Percentiles rank a stretch among this genome's conserved stretches.
These are phyloP conservation scores for Geosmithia flava DNA, from an alignment of 2,329 filamentous ascomycete species.

Conservation along the genomic window DNA sequence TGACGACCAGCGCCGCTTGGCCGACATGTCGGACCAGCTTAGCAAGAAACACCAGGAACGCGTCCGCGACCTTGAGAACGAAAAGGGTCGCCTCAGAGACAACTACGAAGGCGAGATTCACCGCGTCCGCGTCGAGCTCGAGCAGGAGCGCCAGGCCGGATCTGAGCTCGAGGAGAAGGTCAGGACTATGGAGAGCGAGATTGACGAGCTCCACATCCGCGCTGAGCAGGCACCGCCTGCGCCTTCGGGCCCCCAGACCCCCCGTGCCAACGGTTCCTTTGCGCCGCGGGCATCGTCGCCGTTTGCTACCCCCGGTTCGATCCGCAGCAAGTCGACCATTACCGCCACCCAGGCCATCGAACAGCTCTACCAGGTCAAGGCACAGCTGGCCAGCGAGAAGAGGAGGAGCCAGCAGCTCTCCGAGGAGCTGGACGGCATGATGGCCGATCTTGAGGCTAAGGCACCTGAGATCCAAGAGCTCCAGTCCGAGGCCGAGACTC, in stretches of 20 bases:
- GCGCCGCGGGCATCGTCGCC: slow-evolving; percentile 42
- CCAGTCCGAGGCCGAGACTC: slow-evolving; percentile 64
- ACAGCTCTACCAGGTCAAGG: slow-evolving; percentile 55
- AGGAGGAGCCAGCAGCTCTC: slow-evolving; percentile 63
- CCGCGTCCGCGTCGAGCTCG: slow-evolving; percentile 42
- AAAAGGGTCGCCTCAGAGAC: slow-evolving; percentile 47
- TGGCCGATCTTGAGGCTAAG: slow-evolving; percentile 72
- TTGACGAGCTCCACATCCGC: slow-evolving; percentile 39
- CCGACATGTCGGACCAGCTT: slow-evolving; percentile 69
- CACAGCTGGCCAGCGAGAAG: slow-evolving; percentile 61
- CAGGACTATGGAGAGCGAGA: slow-evolving; percentile 37
- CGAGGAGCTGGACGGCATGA: slow-evolving; percentile 72
- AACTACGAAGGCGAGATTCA: slow-evolving; percentile 50
- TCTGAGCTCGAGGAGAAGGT: slow-evolving; percentile 33
- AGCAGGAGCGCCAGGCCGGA: slow-evolving; percentile 36
- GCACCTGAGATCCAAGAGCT: slow-evolving; percentile 82
- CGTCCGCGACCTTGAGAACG: slow-evolving; percentile 56
- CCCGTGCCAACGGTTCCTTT: slow-evolving; percentile 43
- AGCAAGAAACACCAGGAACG: slow-evolving; percentile 60
- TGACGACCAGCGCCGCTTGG: slow-evolving; percentile 67
- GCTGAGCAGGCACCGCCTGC: slow-evolving; percentile 27
- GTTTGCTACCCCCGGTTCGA: slow-evolving; percentile 47
- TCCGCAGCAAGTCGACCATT: slow-evolving; percentile 40
- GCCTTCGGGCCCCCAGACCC: slow-evolving; percentile 46
- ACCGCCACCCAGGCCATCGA: slow-evolving; percentile 52